These are phyloP conservation scores for Ophiocordyceps polyrhachis-furcata DNA, from an alignment of 2,329 filamentous ascomycete species.

Conservation along the genomic window DNA sequence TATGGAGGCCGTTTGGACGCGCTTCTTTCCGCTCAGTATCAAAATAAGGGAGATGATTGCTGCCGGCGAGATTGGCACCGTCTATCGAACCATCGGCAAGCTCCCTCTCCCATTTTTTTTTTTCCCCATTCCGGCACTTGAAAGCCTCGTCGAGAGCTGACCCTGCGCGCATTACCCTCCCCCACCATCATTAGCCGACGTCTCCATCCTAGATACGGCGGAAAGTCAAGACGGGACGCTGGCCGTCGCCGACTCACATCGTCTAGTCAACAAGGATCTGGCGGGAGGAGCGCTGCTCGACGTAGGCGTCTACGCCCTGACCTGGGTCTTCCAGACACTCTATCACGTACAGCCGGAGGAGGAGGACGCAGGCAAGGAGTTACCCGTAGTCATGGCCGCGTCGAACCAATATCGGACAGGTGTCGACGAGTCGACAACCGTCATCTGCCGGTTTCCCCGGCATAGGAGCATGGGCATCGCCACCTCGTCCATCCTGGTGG, in stretches of 20 bases:
- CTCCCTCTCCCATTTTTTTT: neutral
- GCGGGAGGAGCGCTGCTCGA: slow-evolving; percentile 72
- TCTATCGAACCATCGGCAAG: slow-evolving; percentile 39
- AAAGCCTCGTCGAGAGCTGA: slow-evolving; percentile 1
- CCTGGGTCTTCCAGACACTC: slow-evolving; percentile 78
- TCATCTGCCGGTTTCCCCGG: slow-evolving; percentile 57
- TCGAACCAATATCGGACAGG: slow-evolving; percentile 58
- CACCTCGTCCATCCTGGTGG: slow-evolving; percentile 43
- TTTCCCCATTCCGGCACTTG: too few species aligned
- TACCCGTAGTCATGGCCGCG: slow-evolving; percentile 48
- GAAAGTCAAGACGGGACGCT: slow-evolving; percentile 30
- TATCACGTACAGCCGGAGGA: slow-evolving; percentile 56
- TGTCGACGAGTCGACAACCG: slow-evolving; percentile 59
- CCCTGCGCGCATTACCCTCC: neutral
- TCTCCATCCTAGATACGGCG: slow-evolving; percentile 40
- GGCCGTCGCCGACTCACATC: slow-evolving; percentile 41
- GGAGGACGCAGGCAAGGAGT: slow-evolving; percentile 35
- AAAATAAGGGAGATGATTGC: slow-evolving; percentile 48
- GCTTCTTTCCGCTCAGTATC: slow-evolving; percentile 71
- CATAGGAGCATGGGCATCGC: slow-evolving; percentile 55
- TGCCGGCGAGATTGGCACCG: slow-evolving; percentile 35
- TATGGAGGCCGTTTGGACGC: slow-evolving; percentile 82
- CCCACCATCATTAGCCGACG: slow-evolving; percentile 31
- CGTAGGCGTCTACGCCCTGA: slow-evolving; percentile 73
- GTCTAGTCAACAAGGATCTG: slow-evolving; percentile 67